Evolutionary conservation across 2,329 filamentous ascomycete genomes (phyloP).

Genomic region (Colletotrichum noveboracense): DNA sequence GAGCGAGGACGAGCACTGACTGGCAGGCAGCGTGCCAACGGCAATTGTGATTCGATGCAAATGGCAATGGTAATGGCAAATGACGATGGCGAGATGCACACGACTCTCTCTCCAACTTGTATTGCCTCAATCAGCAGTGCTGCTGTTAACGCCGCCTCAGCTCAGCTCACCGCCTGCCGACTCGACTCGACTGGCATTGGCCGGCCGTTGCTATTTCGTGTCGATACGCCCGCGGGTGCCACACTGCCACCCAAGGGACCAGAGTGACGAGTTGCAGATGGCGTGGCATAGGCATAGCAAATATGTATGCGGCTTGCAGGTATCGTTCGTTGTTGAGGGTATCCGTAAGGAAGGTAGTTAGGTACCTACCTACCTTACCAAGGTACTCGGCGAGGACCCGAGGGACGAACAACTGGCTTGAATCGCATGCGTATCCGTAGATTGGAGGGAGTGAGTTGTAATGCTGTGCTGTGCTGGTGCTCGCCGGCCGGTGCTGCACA

Average conservation of each 20-base stretch:
- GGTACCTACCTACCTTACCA: background rate
- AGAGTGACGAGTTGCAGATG: background rate
- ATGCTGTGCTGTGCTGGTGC: background rate
- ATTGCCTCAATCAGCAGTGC: background rate
- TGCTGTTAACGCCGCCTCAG: background rate
- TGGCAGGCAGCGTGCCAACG: background rate
- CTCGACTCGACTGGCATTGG: background rate
- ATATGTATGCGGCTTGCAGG: background rate
- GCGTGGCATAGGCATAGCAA: background rate
- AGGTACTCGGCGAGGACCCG: background rate
- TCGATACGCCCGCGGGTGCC: background rate
- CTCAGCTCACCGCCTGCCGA: background rate
- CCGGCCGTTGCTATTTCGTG: background rate
- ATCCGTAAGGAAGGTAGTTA: background rate
- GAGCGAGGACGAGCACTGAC: background rate
- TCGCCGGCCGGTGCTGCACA: background rate
- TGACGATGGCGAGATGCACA: background rate
- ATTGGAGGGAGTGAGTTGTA: background rate
- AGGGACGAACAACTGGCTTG: background rate
- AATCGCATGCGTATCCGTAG: background rate
- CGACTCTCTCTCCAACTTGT: background rate
- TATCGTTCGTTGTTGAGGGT: background rate
- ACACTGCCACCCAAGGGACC: background rate
- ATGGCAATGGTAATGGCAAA: slow-evolving; percentile 2
- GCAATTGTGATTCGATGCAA: background rate